Evolutionary conservation across 257 asterid species (phyloP).

Genomic region (Mitragyna speciosa): DNA sequence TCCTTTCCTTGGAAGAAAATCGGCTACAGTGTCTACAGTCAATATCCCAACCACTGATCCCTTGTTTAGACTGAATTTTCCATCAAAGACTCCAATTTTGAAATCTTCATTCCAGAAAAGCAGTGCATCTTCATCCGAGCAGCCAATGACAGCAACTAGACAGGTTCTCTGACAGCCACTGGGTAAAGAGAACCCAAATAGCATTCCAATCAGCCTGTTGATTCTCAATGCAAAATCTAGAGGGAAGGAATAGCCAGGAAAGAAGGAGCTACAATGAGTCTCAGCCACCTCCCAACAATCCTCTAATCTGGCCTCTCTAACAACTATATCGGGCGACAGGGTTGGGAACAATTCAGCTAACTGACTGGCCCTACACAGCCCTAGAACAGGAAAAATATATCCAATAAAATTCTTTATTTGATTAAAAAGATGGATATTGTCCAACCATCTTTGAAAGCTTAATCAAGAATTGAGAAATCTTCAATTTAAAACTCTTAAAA

Average conservation of each 20-base stretch:
- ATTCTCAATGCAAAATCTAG: conserved; percentile 75
- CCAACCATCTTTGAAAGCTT: too few relatives aligned
- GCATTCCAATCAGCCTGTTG: conserved; percentile 82
- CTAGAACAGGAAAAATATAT: conserved; percentile 25
- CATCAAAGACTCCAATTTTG: conserved; percentile 62
- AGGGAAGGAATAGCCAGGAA: conserved; percentile 83
- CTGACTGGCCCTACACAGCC: conserved; percentile 74
- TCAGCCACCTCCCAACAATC: conserved; percentile 99
- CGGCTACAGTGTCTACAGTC: conserved; percentile 87
- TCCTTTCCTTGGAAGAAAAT: conserved; percentile 93
- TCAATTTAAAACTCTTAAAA: not conserved
- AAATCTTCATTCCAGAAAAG: conserved; percentile 58
- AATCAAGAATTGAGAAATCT: not conserved
- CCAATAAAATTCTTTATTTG: not conserved
- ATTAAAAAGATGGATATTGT: not conserved
- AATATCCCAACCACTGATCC: conserved; percentile 84
- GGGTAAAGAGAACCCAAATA: conserved; percentile 85
- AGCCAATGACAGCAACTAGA: conserved; percentile 72
- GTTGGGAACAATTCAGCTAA: conserved; percentile 71
- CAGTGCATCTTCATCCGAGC: conserved; percentile 50
- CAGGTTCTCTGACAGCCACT: conserved; percentile 82
- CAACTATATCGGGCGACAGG: conserved; percentile 65
- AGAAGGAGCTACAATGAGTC: conserved; percentile 93
- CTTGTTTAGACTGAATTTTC: conserved; percentile 59
- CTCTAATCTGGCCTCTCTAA: conserved; percentile 89